Percentiles rank a stretch among this genome's conserved stretches.
Evolutionary conservation across 2,329 filamentous ascomycete genomes (phyloP).

Genomic region (Teratosphaeria zuluensis): DNA sequence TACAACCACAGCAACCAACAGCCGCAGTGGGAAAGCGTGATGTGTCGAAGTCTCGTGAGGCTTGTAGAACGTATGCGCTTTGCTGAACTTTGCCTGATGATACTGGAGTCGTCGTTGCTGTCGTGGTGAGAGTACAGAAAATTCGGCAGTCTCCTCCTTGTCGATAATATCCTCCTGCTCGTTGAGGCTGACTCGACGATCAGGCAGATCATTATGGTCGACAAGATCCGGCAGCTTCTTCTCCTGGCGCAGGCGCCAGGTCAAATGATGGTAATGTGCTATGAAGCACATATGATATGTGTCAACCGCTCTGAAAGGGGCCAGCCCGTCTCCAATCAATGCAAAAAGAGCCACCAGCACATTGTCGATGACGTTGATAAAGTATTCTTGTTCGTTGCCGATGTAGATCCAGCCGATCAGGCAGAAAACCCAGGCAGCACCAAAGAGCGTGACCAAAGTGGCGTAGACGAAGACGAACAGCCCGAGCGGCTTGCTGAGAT

Average conservation of each 20-base stretch:
- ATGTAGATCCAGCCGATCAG: conserved; percentile 82
- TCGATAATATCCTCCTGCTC: conserved; percentile 30
- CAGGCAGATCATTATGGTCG: conserved; percentile 61
- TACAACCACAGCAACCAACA: conserved; percentile 68
- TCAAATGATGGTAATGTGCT: conserved; percentile 58
- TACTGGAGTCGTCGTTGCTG: conserved; percentile 64
- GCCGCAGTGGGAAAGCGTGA: conserved; percentile 62
- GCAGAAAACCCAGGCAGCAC: conserved; percentile 82
- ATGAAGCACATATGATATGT: conserved; percentile 85
- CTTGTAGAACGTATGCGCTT: conserved; percentile 81
- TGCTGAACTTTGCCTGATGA: conserved; percentile 70
- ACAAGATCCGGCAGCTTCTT: conserved; percentile 54
- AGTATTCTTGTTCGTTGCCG: conserved; percentile 58
- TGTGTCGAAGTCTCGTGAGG: conserved; percentile 79
- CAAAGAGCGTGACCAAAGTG: conserved; percentile 72
- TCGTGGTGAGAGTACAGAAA: conserved; percentile 51
- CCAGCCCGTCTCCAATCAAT: conserved; percentile 51
- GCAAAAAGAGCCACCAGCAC: conserved; percentile 54
- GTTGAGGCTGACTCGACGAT: conserved; percentile 17
- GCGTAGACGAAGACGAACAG: conserved; percentile 80
- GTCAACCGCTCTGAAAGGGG: conserved; percentile 65
- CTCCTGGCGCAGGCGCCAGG: conserved; percentile 51
- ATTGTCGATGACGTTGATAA: conserved; percentile 47
- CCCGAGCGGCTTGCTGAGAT: conserved; percentile 63
- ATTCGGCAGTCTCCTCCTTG: conserved; percentile 41